Evolutionary conservation across 2,329 filamentous ascomycete species (phyloP).

Genomic region (Fusarium multiceps): DNA sequence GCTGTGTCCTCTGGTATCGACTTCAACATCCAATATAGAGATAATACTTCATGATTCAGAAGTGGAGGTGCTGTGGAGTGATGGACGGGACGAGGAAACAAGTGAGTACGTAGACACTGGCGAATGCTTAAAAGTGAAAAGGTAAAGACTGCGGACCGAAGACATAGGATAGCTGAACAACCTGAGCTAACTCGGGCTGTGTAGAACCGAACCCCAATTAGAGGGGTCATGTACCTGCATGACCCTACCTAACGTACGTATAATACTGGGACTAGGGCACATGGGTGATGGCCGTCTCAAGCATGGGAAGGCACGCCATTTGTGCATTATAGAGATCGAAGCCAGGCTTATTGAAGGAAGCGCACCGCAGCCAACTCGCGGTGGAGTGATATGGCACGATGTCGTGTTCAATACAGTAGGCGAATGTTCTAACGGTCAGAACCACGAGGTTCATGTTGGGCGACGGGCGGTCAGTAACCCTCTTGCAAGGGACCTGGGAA

Average conservation of each 20-base stretch:
- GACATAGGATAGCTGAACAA: background rate
- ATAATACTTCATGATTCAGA: background rate
- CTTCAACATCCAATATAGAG: conserved; percentile 8
- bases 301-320: conserved; percentile 38
- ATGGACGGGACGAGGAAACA: conserved; percentile 2
- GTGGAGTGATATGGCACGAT: conserved; percentile 2
- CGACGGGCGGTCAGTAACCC: conserved; percentile 25
- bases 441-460: conserved; percentile 10
- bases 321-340: conserved; percentile 32
- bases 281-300: conserved; percentile 36
- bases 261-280: conserved; percentile 36
- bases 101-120: background rate
- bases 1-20: background rate
- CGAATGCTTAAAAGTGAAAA: background rate
- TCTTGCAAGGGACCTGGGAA: background rate
- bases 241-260: conserved; percentile 23
- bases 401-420: conserved; percentile 2
- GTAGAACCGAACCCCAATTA: conserved; percentile 6
- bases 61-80: conserved; percentile 12
- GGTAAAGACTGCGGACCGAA: background rate
- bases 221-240: conserved; percentile 38
- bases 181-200: background rate
- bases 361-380: background rate
- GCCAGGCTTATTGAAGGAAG: background rate
- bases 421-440: background rate